A percentile compares a stretch with the other conserved stretches of the same genome.
Evolutionary conservation across 116 monocot species (phyloP).

Genomic region (Trichopus zeylanicus): DNA sequence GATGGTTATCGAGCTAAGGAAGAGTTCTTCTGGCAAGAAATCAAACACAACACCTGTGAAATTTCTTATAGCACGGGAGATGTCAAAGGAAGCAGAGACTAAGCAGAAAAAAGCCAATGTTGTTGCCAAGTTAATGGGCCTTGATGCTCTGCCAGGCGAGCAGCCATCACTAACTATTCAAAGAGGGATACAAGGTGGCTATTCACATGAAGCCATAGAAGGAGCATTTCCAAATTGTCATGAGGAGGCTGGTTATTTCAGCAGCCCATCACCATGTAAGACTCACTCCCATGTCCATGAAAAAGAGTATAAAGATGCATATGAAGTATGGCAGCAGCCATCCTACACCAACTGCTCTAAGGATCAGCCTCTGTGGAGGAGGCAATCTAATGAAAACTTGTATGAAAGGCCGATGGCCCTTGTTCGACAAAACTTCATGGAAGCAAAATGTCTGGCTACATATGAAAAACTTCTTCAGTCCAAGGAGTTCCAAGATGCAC

Average conservation of each 20-base stretch:
- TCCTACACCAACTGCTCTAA: slow-evolving; percentile 14
- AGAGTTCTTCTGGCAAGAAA: slow-evolving; percentile 32
- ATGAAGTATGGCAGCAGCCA: slow-evolving; percentile 44
- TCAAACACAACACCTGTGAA: slow-evolving; percentile 56
- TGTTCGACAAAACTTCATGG: slow-evolving; percentile 81
- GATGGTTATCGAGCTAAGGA: slow-evolving; percentile 25
- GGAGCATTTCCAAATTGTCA: no score
- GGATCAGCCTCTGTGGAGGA: slow-evolving; percentile 13
- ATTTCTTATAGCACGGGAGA: slow-evolving; percentile 74
- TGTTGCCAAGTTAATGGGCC: slow-evolving; percentile 90
- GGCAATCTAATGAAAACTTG: slow-evolving; percentile 16
- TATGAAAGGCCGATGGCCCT: slow-evolving; percentile 56
- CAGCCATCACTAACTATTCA: slow-evolving; percentile 9
- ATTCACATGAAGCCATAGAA: background rate
- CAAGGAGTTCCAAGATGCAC: slow-evolving; percentile 74
- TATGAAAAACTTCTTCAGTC: slow-evolving; percentile 65
- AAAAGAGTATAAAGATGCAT: slow-evolving; percentile 49
- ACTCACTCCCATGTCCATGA: slow-evolving; percentile 6
- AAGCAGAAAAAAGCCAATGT: slow-evolving; percentile 45
- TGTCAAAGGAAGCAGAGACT: slow-evolving; percentile 52
- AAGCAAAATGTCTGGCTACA: slow-evolving; percentile 74
- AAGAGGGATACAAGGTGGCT: slow-evolving; percentile 15
- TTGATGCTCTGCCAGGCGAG: slow-evolving; percentile 50
- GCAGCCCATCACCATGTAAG: slow-evolving; percentile 7
- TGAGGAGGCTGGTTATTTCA: slow-evolving; percentile 13